These are phyloP conservation scores for Camptophora hylomeconis DNA, from an alignment of 2,329 filamentous ascomycete genomes.

Conservation along the genomic window DNA sequence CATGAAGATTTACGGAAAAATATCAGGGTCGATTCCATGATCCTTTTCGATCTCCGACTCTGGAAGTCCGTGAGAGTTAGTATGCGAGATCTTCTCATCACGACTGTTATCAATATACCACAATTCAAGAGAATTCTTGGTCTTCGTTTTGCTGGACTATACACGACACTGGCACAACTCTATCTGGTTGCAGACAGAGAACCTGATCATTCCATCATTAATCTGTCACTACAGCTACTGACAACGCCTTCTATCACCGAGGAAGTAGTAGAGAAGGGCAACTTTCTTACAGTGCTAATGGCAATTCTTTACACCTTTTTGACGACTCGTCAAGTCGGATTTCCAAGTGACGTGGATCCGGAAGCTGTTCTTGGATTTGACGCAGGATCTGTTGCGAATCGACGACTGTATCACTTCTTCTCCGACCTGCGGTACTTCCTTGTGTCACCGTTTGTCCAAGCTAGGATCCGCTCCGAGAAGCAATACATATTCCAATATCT, in stretches of 20 bases:
- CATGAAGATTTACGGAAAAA: slow-evolving; percentile 84
- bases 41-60: slow-evolving; percentile 85
- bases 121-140: slow-evolving; percentile 92
- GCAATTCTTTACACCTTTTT: slow-evolving; percentile 96
- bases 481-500: slow-evolving; percentile 89
- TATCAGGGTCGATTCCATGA: slow-evolving; percentile 83
- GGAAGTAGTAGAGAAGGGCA: slow-evolving; percentile 86
- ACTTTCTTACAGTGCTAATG: slow-evolving; percentile 89
- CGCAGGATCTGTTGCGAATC: slow-evolving; percentile 84
- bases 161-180: slow-evolving; percentile 83
- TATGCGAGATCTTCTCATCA: slow-evolving; percentile 85
- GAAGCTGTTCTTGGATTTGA: slow-evolving; percentile 85
- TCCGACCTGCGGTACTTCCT: slow-evolving; percentile 86
- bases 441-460: slow-evolving; percentile 74
- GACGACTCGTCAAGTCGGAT: slow-evolving; percentile 87
- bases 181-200: slow-evolving; percentile 94
- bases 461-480: slow-evolving; percentile 66
- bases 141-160: slow-evolving; percentile 84
- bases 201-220: slow-evolving; percentile 96
- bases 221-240: slow-evolving; percentile 88
- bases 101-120: slow-evolving; percentile 86
- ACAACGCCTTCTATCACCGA: slow-evolving; percentile 94
- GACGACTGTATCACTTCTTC: slow-evolving; percentile 96
- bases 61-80: slow-evolving; percentile 94
- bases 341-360: slow-evolving; percentile 77